Evolutionary conservation across 345 rosid species (phyloP).

Genomic region (Syzygium oleosum): DNA sequence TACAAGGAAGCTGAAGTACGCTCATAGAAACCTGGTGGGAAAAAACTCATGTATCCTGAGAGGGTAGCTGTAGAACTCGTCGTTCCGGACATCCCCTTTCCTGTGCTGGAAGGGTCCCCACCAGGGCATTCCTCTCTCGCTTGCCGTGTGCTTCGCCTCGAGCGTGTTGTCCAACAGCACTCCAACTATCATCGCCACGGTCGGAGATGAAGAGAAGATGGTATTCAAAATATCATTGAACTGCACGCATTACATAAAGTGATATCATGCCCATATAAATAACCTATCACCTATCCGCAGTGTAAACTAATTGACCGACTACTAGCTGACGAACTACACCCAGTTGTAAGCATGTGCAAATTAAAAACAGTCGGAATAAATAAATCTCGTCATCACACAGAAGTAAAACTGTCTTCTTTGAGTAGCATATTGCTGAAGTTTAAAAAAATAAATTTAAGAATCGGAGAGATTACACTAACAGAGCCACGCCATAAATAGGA

Average conservation of each 20-base stretch:
- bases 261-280: not conserved
- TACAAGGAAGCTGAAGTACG: not conserved
- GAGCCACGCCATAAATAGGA: not conserved
- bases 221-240: slow-evolving; percentile 83
- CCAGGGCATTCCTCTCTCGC: slow-evolving; percentile 79
- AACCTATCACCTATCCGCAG: not conserved
- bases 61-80: slow-evolving; percentile 73
- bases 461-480: not conserved
- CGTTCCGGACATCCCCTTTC: slow-evolving; percentile 59
- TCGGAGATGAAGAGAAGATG: slow-evolving; percentile 77
- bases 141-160: slow-evolving; percentile 21
- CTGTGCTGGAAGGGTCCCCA: slow-evolving; percentile 83
- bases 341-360: not conserved
- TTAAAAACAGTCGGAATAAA: not conserved
- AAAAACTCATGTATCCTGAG: slow-evolving; percentile 38
- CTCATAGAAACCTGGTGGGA: slow-evolving; percentile 59
- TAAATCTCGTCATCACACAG: not conserved
- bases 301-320: not conserved
- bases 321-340: not conserved
- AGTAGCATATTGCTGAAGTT: not conserved
- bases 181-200: slow-evolving; percentile 65
- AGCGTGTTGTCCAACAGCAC: slow-evolving; percentile 73
- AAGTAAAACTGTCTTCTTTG: not conserved
- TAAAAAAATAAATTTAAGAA: not conserved
- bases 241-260: slow-evolving; percentile 24